Evolutionary conservation across 371 early-diverging fungal genomes (phyloP), one percentile per base, ranked within the genome.

Genomic region (Apophysomyces sp.): DNA sequence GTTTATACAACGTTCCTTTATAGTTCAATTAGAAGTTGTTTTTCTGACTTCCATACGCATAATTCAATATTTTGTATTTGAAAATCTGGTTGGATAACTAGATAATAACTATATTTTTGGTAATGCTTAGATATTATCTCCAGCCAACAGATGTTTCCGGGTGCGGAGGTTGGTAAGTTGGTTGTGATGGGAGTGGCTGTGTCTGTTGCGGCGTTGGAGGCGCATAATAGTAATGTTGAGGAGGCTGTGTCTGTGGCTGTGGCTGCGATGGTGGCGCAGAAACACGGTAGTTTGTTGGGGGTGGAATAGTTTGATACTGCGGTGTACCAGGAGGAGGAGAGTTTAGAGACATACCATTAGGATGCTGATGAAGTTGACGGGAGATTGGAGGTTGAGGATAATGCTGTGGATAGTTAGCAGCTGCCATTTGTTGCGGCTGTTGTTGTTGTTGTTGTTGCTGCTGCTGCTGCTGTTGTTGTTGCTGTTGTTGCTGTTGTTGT

Each of bases 401-500:
- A 21, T 44, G 49, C 21, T 44, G 49, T n/a, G 49, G 11, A 44
- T 21, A 44, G 34, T 34, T 34, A 4, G 34, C 11, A 11, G 34
- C 13, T 4, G 34, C 8, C 21, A 21, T 44, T 44, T 28, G 28
- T n/a, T 41, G 65, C 27, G 26, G 55, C 36, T 27, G 58, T 34
- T 40, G 65, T 11, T 37, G 60, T 26, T 29, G 60, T 30, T 40
- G 67, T 28, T 15, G 56, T n/a, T 51, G 40, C 55, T 30, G 37
- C 18, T 18, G 53, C 13, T 24, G 56, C 16, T 5, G 54, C n/a
- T 32, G 65, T 26, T 16, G 61, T 0, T 37, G 60, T 26, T 34
- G 34, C 27, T 31, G 63, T 7, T n/a, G 60, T 18, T 28, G 65
- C 18, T 36, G 54, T 18, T 57, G 55, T 12, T 61, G 66, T 52